phyloP scores from a whole-genome alignment of 2,329 filamentous ascomycete species.

The Passalora sequoiae region DNA sequence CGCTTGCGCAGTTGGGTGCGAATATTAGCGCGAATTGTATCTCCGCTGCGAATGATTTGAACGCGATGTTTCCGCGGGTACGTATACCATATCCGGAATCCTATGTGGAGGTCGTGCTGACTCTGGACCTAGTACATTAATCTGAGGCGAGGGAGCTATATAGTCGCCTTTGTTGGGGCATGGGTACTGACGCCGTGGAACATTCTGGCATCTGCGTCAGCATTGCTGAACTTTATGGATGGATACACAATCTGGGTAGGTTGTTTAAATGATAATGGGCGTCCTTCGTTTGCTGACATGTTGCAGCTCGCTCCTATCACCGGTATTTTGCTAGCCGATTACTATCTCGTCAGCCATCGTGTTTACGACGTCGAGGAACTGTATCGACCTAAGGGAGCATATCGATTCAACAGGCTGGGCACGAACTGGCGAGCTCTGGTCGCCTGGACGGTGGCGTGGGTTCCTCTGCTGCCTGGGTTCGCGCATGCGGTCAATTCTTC shows the following conservation, averaged over 20 bases:
- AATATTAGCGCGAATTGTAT: slow-evolving; percentile 26
- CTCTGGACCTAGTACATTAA: slow-evolving; percentile 37
- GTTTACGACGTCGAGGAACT: slow-evolving; percentile 23
- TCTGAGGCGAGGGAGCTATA: slow-evolving; percentile 36
- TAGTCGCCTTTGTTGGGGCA: slow-evolving; percentile 37
- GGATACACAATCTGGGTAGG: slow-evolving; percentile 38
- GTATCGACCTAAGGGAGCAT: slow-evolving; percentile 24
- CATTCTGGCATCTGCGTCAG: slow-evolving; percentile 37
- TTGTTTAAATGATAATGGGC: too few relatives aligned
- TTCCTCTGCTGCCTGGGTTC: slow-evolving; percentile 23
- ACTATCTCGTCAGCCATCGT: slow-evolving; percentile 24
- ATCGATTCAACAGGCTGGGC: slow-evolving; percentile 24
- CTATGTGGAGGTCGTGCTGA: neutral
- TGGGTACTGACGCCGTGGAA: slow-evolving; percentile 41
- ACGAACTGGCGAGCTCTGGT: slow-evolving; percentile 25
- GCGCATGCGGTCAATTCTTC: slow-evolving; percentile 15
- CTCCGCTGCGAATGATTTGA: slow-evolving; percentile 21
- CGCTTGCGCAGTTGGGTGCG: slow-evolving; percentile 11
- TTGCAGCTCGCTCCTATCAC: slow-evolving; percentile 36
- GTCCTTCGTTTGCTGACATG: neutral
- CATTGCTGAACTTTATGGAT: slow-evolving; percentile 41
- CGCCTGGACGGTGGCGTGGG: slow-evolving; percentile 21
- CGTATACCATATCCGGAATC: neutral
- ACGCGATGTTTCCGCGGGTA: slow-evolving; percentile 16
- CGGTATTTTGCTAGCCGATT: slow-evolving; percentile 38